phyloP scores from a whole-genome alignment of 31 red algal species.

The Asparagopsis taxiformis region DNA sequence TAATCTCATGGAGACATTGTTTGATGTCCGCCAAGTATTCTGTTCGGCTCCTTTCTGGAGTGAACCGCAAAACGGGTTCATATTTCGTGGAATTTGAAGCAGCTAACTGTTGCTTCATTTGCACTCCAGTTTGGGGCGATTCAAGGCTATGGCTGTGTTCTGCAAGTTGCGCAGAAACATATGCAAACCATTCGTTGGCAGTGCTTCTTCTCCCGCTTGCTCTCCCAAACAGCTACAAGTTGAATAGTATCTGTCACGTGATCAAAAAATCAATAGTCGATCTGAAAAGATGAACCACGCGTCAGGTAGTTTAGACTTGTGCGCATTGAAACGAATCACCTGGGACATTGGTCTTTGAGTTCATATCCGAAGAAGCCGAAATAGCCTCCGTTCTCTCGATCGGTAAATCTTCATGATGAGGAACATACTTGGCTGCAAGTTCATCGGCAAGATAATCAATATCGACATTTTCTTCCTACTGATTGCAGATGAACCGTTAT shows the following conservation, averaged over 20 bases:
- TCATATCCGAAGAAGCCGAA: constrained; percentile 92
- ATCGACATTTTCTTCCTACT: background rate
- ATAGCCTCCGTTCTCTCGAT: constrained; percentile 78
- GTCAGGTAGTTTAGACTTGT: constrained; percentile 52
- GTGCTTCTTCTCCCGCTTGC: background rate
- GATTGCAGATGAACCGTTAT: background rate
- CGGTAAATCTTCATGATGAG: constrained; percentile 30
- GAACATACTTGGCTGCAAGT: constrained; percentile 3
- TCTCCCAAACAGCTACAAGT: constrained; percentile 32
- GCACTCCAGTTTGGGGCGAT: background rate
- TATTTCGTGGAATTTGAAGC: background rate
- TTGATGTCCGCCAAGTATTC: constrained; percentile 70
- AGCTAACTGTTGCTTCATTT: too few species aligned
- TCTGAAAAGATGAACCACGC: constrained; percentile 80
- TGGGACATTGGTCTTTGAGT: constrained; percentile 67
- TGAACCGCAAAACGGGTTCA: constrained; percentile 30
- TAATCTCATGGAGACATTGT: constrained; percentile 64
- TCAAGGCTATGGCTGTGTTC: background rate
- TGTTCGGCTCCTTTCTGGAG: constrained; percentile 39
- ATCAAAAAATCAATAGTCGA: constrained; percentile 67
- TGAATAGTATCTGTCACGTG: constrained; percentile 43
- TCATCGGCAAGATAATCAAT: constrained; percentile 46
- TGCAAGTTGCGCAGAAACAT: background rate
- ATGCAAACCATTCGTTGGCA: constrained; percentile 25
- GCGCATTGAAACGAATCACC: constrained; percentile 25